Evolutionary conservation across 1,284 basidiomycete species (phyloP).

Genomic region (Sporisorium iseilematis-ciliati): DNA sequence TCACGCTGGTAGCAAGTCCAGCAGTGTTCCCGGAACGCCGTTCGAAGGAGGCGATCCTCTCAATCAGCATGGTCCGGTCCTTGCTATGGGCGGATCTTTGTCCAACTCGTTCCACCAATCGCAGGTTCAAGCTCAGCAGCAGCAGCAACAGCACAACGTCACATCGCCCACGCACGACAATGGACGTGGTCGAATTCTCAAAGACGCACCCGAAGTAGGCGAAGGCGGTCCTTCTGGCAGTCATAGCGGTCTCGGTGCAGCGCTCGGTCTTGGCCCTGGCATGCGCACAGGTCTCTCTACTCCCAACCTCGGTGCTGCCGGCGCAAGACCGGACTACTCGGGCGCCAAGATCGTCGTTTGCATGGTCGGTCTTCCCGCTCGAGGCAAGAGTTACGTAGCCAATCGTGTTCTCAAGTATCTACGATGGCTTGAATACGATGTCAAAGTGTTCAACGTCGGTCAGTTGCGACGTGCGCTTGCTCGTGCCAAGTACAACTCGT

Average conservation of each 20-base stretch:
- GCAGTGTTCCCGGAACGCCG: constrained; percentile 46
- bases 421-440: constrained; percentile 94
- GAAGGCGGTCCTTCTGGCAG: constrained; percentile 43
- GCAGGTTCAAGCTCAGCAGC: constrained; percentile 25
- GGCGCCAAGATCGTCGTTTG: constrained; percentile 98
- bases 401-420: constrained; percentile 69
- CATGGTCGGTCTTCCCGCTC: constrained; percentile 77
- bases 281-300: constrained; percentile 43
- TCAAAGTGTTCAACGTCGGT: constrained; percentile 98
- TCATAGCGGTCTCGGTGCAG: constrained; percentile 43
- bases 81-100: constrained; percentile 42
- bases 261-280: constrained; percentile 47
- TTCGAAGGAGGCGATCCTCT: constrained; percentile 25
- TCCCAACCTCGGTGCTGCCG: constrained; percentile 72
- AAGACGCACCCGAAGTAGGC: constrained; percentile 48
- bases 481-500: constrained; percentile 76
- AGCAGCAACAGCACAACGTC: constrained; percentile 20
- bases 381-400: constrained; percentile 68
- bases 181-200: constrained; percentile 41
- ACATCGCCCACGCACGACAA: constrained; percentile 22
- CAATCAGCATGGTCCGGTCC: constrained; percentile 11
- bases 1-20: constrained; percentile 41
- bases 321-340: constrained; percentile 96
- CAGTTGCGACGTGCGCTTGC: constrained; percentile 91
- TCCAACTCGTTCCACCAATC: constrained; percentile 44